Conservation (phyloP, 305 asterid genomes). For the Fraxinus greggii region DNA sequence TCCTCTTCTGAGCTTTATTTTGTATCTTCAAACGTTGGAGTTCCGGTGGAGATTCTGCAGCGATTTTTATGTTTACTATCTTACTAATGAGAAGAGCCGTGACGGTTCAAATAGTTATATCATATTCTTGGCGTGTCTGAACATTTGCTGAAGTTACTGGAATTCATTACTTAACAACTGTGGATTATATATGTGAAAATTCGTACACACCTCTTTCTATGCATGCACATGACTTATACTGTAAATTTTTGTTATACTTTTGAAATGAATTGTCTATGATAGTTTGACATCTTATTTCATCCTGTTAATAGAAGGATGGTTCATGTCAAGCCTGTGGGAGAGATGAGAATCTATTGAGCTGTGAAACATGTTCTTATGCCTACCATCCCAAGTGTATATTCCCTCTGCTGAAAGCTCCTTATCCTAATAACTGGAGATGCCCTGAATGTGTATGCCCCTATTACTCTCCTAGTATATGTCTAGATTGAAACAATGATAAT, state of each 20-base stretch:
- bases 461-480: slow-evolving; percentile 17
- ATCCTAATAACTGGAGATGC: slow-evolving; percentile 80
- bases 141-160: not conserved
- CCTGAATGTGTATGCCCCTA: slow-evolving; percentile 85
- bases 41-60: not conserved
- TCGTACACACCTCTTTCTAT: not conserved
- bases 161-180: not conserved
- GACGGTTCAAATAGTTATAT: not conserved
- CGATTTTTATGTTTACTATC: not conserved
- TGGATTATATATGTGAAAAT: not conserved
- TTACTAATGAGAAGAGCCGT: not conserved
- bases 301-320: slow-evolving; percentile 62
- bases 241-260: not conserved
- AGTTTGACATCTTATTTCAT: not conserved
- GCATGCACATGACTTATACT: not conserved
- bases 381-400: slow-evolving; percentile 84
- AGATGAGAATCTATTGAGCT: slow-evolving; percentile 55
- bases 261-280: not conserved
- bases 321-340: slow-evolving; percentile 82
- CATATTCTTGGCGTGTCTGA: not conserved
- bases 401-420: slow-evolving; percentile 63
- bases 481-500: slow-evolving; percentile 8
- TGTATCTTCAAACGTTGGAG: not conserved
- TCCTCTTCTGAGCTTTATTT: not conserved
- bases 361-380: slow-evolving; percentile 79